Evolutionary conservation across 1,284 basidiomycete genomes (phyloP), one percentile per base, ranked within the genome.

Genomic region (Apiotrichum montevideense): DNA sequence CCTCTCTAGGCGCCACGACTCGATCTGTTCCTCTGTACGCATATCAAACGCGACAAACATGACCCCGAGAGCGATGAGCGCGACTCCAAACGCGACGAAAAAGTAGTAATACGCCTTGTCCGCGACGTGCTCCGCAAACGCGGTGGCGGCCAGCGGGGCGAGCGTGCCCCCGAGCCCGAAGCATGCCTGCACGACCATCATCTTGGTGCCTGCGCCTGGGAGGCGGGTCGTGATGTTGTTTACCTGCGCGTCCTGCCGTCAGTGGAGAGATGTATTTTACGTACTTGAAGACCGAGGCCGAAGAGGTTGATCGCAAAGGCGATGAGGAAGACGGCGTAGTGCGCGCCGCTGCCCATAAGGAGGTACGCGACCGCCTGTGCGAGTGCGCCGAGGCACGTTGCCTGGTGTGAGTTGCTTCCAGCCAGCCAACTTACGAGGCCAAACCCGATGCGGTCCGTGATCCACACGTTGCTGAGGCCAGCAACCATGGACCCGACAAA

Each of bases 91-190:
- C 8, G 59, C 56, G 35, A 60, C 55, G 14, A 51, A 53, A 47
- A 56, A 64, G 56, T 61, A 59, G 34, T 51, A 43, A 48, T 57
- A 59, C 32, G 51, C 41, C 10, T 39, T 14, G 4, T 41, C 6
- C 35, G 35, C 43, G 41, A 61, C 55, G 54, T 64, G 55, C 37
- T 52, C 41, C 14, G 58, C 73, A 59, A 87, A 87, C 46, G 85
- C 82, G 0, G 85, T 87, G 0, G 85, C 78, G 1, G 83, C 78
- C 9, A 87, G 77, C 2, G 86, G 86, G 3, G 85, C 76, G 7
- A 76, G 71, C 4, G 86, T 69, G 3, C 85, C 85, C 1, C 85
- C 86, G 7, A 79, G 70, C 4, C 84, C 84, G 34, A 59, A 65
- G 15, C 47, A 55, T 3, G 64, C 62, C 49, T 65, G 64, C 14